Evolutionary conservation across 805 yeast genomes (phyloP), one percentile per base, ranked within the genome.

Genomic region (Helenozyma baotianmanensis): DNA sequence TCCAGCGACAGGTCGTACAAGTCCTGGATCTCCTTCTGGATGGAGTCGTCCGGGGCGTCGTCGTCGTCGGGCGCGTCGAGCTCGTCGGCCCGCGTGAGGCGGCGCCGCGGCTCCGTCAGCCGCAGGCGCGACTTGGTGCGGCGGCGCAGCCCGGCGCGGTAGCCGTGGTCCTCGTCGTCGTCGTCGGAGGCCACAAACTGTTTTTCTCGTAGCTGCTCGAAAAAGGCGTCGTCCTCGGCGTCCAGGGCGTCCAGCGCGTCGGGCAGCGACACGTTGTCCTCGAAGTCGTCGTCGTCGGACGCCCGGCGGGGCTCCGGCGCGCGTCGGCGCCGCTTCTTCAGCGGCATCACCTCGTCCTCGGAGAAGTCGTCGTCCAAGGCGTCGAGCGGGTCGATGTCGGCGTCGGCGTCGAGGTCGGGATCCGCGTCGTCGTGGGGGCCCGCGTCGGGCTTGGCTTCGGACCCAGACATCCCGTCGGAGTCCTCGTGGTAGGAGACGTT

Each of bases 11-110:
- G 67, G 40, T 78, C 80, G 48, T 76, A 72, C 27, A 82, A 53
- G 17, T 80, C 87, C 33, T 72, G 74, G 11, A 84, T 62, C 52
- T 84, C 95, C 42, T 80, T 77, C 31, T 74, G 74, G 21, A 83
- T 58, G 27, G 38, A 36, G 33, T 60, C 62, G 12, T 60, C 67
- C 10, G 50, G 65, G 8, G 45, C 62, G 9, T 51, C 58, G 6
- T 49, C 55, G 11, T 43, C 48, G 12, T 36, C 48, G 10, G 28
- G 39, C 11, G 35, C 52, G 10, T 40, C 48, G 18, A 13, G 35
- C 14, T 30, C 37, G 18, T 30, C 47, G 13, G 59, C 42, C 23
- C 54, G 41, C 11, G 52, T 47, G 11, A 38, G 33, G 26, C 58
- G 39, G 9, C 43, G 38, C 18, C 45, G 35, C 8, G 36, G 25